Base-by-base conservation (phyloP, 306 rosid genomes). In the Trichosanthes cucumerina region DNA sequence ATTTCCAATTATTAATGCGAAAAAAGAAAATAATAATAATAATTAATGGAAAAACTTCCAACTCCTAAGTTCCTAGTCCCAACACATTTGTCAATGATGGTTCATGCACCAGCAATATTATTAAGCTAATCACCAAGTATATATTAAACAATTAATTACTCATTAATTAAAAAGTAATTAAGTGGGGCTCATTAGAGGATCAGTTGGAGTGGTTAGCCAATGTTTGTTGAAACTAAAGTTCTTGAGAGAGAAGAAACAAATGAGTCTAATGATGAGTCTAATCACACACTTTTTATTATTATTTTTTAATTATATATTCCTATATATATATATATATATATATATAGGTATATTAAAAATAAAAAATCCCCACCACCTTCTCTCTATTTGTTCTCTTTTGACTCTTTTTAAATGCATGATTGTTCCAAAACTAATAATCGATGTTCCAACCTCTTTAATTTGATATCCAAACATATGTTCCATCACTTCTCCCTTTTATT, bases 131-230 rank as follows among this genome's bases (percentile, higher is more conserved):
- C 57, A 41, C 56, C 34, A 12, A 70, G 2, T 0, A 4, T 11
- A 43, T 41, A 10, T n/a, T 43, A 70, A 70, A 43, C 12, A 64
- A 64, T 16, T 6, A 52, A 16, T 16, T 34, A 33, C 23, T 70
- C 2, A 41, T 70, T 70, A 70, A 70, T 21, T 70, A 4, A 41
- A 69, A 69, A 21, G 4, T 69, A 43, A 69, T 13, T 0, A 4
- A 9, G 56, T 70, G 56, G 76, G 56, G 9, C 15, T 44, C 47
- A 65, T 41, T 68, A 36, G 24, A 33, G 18, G 41, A 62, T 58
- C 63, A 60, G 82, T 86, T 83, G 85, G 81, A 70, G 85, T 86
- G 69, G 86, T 86, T 76, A 60, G 80, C 16, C 57, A 76, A 50
- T 23, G 70, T 58, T 58, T 7, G 81, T 69, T 69, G 83, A 63